Base-by-base conservation (phyloP, 768 basidiomycete species). In the Serendipita indica region DNA sequence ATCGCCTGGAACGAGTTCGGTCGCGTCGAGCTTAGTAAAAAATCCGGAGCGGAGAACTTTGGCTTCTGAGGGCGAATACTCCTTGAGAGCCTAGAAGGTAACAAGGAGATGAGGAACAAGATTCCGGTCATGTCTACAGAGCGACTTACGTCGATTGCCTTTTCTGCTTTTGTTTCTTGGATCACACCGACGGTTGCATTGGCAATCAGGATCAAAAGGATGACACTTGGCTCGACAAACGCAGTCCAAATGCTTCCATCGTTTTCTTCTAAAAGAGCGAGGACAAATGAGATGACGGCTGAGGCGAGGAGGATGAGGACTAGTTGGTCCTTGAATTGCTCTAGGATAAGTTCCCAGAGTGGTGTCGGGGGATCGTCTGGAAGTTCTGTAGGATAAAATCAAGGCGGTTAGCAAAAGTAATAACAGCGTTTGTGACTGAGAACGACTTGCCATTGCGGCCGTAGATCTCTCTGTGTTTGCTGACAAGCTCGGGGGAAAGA, bases 281-380 rank as follows among this genome's bases (percentile, higher is more conserved):
- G 76, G 13, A 93, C 75, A 70, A 99, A 93, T 7, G 94, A 98
- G 64, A 98, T 78, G 43, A 88, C 83, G 12, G 94, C 94, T 1
- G 92, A 96, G 2, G 79, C 92, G 45, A 99, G 84, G 33, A 99
- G 79, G 67, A 99, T 98, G 62, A 99, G 83, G 39, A 99, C 94
- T 28, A 99, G 81, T 71, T 96, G 91, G 72, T 99, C 94, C 75
- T 98, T 86, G 78, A 99, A 99, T 72, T 99, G 94, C 64, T 96
- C 92, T n/a, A 99, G 77, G 61, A 99, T 85, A 61, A 98, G 82
- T 67, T 89, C 79, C 89, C 91, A 92, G 32, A 98, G 68, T 2
- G 93, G 89, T 3, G 94, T 96, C 2, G 89, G 73, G 0, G 89
- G 84, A 7, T 93, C 89, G 67, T 96, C 91, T 10, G 94, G 93